These are phyloP conservation scores for Ceratobasidium sp. DNA, from an alignment of 1,284 basidiomycete genomes.

Conservation along the genomic window DNA sequence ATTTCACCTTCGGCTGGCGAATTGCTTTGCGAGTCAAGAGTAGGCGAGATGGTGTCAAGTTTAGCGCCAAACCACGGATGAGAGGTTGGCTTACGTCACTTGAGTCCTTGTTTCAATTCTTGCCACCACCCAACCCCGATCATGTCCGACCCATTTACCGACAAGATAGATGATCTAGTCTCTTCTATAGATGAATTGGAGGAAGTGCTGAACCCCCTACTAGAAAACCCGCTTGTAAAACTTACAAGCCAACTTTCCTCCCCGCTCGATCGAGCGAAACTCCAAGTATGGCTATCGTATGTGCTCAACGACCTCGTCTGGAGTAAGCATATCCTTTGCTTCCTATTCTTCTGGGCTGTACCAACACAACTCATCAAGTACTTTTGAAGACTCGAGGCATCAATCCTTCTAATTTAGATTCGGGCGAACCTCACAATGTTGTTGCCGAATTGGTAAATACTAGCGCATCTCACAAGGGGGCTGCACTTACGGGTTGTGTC, in stretches of 20 bases:
- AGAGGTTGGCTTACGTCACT: neutral
- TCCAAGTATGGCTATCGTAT: conserved; percentile 80
- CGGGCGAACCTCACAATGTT: conserved; percentile 69
- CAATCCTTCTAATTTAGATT: conserved; percentile 68
- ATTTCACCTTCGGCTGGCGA: neutral
- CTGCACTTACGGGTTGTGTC: neutral
- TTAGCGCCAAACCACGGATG: conserved; percentile 8
- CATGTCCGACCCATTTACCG: conserved; percentile 36
- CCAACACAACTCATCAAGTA: conserved; percentile 61
- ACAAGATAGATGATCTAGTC: conserved; percentile 46
- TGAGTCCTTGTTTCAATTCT: neutral
- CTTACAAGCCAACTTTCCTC: conserved; percentile 63
- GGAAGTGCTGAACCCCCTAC: conserved; percentile 70
- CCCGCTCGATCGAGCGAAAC: conserved; percentile 78
- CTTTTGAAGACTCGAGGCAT: conserved; percentile 82
- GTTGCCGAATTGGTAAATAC: conserved; percentile 74
- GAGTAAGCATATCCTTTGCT: conserved; percentile 63
- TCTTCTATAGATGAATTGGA: conserved; percentile 76
- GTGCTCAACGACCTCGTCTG: conserved; percentile 87
- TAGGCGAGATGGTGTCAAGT: too few relatives aligned
- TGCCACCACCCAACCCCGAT: neutral
- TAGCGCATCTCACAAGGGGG: neutral
- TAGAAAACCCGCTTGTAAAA: conserved; percentile 71
- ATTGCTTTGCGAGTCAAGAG: neutral
- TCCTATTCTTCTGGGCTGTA: neutral